These are phyloP conservation scores for Fonsecaea pugnacius DNA, from an alignment of 2,329 filamentous ascomycete species.

Conservation along the genomic window DNA sequence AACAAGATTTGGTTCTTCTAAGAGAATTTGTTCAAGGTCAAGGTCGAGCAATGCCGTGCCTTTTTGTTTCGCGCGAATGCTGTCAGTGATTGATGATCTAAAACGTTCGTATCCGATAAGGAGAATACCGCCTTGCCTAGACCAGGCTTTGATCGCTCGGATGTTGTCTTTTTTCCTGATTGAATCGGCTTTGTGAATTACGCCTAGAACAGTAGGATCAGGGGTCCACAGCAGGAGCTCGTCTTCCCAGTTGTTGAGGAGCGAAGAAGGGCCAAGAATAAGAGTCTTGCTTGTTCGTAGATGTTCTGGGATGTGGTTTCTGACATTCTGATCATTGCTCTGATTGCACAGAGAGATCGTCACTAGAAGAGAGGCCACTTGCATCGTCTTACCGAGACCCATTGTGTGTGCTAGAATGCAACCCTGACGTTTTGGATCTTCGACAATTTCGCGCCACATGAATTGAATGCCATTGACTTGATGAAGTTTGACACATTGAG, in stretches of 20 bases:
- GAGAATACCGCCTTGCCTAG: slow-evolving; percentile 69
- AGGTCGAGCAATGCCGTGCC: slow-evolving; percentile 44
- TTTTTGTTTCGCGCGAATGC: slow-evolving; percentile 29
- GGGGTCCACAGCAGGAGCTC: slow-evolving; percentile 75
- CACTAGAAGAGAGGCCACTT: slow-evolving; percentile 80
- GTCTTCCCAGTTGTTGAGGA: slow-evolving; percentile 82
- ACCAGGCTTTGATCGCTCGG: slow-evolving; percentile 33
- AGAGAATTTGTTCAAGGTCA: slow-evolving; percentile 56
- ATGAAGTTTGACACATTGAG: slow-evolving; percentile 71
- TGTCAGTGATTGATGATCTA: slow-evolving; percentile 37
- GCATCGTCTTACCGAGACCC: slow-evolving; percentile 92
- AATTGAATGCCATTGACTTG: slow-evolving; percentile 83
- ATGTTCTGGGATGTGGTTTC: slow-evolving; percentile 68
- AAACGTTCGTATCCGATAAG: slow-evolving; percentile 77
- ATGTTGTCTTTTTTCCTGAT: slow-evolving; percentile 2
- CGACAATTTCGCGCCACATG: slow-evolving; percentile 82
- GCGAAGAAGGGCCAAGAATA: slow-evolving; percentile 73
- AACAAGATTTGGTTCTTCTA: slow-evolving; percentile 70
- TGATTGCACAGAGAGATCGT: slow-evolving; percentile 69
- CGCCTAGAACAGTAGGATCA: slow-evolving; percentile 56
- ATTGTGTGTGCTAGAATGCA: slow-evolving; percentile 87
- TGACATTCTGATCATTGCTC: slow-evolving; percentile 62
- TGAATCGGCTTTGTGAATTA: slow-evolving; percentile 43
- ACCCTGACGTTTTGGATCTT: slow-evolving; percentile 66
- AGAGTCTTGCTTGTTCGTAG: slow-evolving; percentile 68